Evolutionary conservation across 768 basidiomycete genomes (phyloP), one percentile per base, ranked within the genome.

Genomic region (Leccinum subgranulosum): DNA sequence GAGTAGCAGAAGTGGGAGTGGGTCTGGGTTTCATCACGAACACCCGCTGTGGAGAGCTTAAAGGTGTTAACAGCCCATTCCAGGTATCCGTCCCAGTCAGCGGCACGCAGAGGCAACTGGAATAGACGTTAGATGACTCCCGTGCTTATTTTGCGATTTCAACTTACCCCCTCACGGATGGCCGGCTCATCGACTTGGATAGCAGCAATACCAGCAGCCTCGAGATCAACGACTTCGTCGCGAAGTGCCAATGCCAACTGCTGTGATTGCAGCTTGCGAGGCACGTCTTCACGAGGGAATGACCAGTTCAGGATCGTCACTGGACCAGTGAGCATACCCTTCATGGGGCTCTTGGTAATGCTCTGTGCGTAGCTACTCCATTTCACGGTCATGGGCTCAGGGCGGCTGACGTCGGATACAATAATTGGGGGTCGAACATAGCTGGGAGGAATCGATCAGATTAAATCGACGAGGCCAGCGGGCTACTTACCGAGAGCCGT

Each of bases 221-320:
- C 93, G 67, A 98, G 91, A 79, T 99, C 97, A 64, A 94, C 64
- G 62, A 99, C 97, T 75, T 99, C 97, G 70, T 98, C 97, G 64
- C 97, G 94, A 71, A 99, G 92, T 55, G 97, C 89, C 62, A 99
- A 84, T 55, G 97, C 97, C 64, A 99, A 86, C 75, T 99, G 97
- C 82, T 95, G 94, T 73, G 94, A 94, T 79, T 99, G 97, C 63
- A 95, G 75, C 78, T 98, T 96, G 72, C 92, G 92, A 54, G 90
- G 85, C 64, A 98, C 90, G 73, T 99, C 97, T 64, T 93, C 93
- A 75, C 97, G 96, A 70, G 97, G 97, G 95, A 99, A 99, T 33
- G 97, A 98, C 97, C 97, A 99, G 84, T 98, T 98, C 76, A 98
- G 86, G 77, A 99, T 97, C 60, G 94, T 94, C 74, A 98, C 95